Percentiles rank a stretch among this genome's conserved stretches.
These are phyloP conservation scores for Erigeron canadensis DNA, from an alignment of 129 eudicot genomes.

Conservation along the genomic window DNA sequence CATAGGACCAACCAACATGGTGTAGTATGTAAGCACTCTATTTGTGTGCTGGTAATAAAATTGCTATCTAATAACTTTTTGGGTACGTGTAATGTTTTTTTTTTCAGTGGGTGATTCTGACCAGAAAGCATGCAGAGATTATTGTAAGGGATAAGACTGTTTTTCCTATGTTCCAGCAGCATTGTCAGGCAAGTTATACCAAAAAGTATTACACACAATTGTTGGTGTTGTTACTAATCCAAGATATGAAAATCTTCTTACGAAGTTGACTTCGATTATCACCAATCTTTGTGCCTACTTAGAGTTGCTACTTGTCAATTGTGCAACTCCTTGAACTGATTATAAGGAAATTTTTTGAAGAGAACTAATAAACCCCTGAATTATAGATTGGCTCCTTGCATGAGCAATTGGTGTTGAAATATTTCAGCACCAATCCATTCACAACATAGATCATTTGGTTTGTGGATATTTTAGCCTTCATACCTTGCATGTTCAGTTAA, in stretches of 20 bases:
- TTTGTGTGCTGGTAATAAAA: background rate
- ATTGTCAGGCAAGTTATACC: conserved; percentile 73
- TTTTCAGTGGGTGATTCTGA: conserved; percentile 88
- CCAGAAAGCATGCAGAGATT: conserved; percentile 80
- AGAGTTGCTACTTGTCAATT: background rate
- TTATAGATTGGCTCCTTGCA: background rate
- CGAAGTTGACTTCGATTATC: background rate
- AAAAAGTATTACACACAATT: background rate
- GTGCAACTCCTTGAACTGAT: background rate
- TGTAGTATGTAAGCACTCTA: background rate
- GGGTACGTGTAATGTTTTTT: conserved; percentile 21
- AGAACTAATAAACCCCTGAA: background rate
- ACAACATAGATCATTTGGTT: background rate
- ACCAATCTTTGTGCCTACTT: background rate
- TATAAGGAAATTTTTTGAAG: background rate
- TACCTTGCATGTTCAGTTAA: background rate
- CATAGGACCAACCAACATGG: conserved; percentile 20
- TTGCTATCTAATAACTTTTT: conserved; percentile 14
- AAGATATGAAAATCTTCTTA: background rate
- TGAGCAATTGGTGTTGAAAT: background rate
- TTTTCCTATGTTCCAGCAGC: conserved; percentile 79
- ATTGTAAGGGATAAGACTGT: conserved; percentile 63
- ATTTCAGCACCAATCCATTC: background rate
- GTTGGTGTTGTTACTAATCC: background rate
- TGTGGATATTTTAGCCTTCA: background rate